phyloP scores from a whole-genome alignment of 805 yeast genomes.

The Ogataea pilisensis region DNA sequence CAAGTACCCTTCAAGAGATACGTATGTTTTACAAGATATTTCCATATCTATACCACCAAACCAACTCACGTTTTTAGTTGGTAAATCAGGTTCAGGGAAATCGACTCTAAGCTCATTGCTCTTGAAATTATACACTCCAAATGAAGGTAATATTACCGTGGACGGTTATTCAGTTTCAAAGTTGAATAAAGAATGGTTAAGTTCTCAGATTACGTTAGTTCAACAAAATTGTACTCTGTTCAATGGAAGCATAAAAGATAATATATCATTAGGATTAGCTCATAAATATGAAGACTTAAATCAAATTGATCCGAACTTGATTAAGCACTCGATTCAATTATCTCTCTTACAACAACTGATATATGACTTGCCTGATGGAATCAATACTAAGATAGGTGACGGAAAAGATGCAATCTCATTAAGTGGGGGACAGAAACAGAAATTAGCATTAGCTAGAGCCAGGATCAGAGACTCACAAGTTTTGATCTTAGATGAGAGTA shows the following conservation, averaged over 20 bases:
- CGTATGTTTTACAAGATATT: constrained; percentile 44
- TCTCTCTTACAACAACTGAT: constrained; percentile 51
- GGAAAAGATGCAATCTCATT: constrained; percentile 38
- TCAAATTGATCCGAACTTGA: constrained; percentile 25
- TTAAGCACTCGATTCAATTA: constrained; percentile 44
- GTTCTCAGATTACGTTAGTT: constrained; percentile 62
- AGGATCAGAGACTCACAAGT: constrained; percentile 67
- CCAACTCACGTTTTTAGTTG: constrained; percentile 62
- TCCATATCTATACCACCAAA: constrained; percentile 43
- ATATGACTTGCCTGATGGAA: constrained; percentile 46
- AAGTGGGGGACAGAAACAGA: constrained; percentile 91
- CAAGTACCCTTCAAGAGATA: constrained; percentile 55
- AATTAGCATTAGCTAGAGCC: constrained; percentile 83
- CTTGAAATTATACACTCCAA: constrained; percentile 52
- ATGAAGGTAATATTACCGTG: constrained; percentile 52
- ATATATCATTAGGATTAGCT: constrained; percentile 40
- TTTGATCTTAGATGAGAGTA: constrained; percentile 78
- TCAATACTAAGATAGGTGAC: constrained; percentile 48
- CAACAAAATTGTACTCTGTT: constrained; percentile 71
- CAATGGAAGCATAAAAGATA: constrained; percentile 56
- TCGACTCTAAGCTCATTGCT: constrained; percentile 72
- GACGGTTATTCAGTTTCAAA: constrained; percentile 46
- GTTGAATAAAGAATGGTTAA: constrained; percentile 49
- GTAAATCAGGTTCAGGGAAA: constrained; percentile 91
- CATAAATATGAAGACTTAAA: neutral